phyloP scores from a whole-genome alignment of 2,329 filamentous ascomycete genomes.

The Colletotrichum sp. region DNA sequence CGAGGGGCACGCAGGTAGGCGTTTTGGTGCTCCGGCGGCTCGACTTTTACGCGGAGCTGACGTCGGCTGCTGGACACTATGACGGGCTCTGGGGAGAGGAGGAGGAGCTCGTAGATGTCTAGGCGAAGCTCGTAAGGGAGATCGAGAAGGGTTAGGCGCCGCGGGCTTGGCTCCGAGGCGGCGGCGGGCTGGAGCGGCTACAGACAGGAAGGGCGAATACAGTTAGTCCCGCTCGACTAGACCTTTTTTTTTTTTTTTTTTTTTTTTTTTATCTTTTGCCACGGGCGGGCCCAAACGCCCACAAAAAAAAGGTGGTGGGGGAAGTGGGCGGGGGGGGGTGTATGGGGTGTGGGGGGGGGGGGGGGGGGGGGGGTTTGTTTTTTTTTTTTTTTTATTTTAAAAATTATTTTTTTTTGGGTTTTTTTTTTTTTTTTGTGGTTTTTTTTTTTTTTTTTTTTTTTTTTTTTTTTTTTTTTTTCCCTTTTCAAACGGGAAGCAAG shows the following conservation, averaged over 20 bases:
- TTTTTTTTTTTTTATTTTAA: not conserved
- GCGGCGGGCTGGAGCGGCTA: not conserved
- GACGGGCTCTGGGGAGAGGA: slow-evolving; percentile 19
- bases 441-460: not conserved
- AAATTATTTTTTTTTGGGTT: too few relatives aligned
- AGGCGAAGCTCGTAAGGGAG: slow-evolving; percentile 32
- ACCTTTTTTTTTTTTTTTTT: not conserved
- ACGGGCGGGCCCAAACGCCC: too few relatives aligned
- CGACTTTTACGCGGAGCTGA: slow-evolving; percentile 9
- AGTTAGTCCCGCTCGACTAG: not conserved
- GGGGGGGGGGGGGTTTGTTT: too few relatives aligned
- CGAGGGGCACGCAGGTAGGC: slow-evolving; percentile 6
- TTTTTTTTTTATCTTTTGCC: too few relatives aligned
- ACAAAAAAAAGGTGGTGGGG: too few relatives aligned
- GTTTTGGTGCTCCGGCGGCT: slow-evolving; percentile 9
- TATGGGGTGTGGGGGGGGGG: too few relatives aligned
- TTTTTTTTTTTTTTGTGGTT: not conserved
- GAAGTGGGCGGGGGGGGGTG: too few relatives aligned
- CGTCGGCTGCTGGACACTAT: slow-evolving; percentile 14
- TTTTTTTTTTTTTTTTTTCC: not conserved
- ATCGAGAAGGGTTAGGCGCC: slow-evolving; percentile 23
- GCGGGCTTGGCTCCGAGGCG: not conserved
- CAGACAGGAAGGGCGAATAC: not conserved
- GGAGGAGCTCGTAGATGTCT: slow-evolving; percentile 29
- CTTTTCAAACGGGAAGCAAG: not conserved